A percentile compares a stretch with the other conserved stretches of the same genome.
Evolutionary conservation across 768 basidiomycete genomes (phyloP).

Genomic region (Thelephora ganbajun): DNA sequence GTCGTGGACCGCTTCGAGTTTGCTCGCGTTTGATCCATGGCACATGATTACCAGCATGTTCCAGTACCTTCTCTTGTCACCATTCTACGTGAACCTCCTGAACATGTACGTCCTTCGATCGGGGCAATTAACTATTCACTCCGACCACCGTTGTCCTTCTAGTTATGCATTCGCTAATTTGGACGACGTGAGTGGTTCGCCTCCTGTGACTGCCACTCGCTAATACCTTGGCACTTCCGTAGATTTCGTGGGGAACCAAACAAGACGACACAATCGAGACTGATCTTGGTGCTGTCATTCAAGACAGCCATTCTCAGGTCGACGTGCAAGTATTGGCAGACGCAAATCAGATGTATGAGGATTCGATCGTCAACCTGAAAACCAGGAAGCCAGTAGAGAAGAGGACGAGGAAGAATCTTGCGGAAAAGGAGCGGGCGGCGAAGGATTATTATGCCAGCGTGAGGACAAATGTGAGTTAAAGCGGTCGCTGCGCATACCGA

Average conservation of each 20-base stretch:
- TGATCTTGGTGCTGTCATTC: constrained; percentile 75
- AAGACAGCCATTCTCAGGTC: constrained; percentile 69
- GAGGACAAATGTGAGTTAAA: constrained; percentile 51
- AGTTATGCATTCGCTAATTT: constrained; percentile 82
- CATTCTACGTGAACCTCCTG: constrained; percentile 65
- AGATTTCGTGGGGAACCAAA: constrained; percentile 97
- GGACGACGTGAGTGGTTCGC: constrained; percentile 48
- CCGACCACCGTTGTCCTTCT: constrained; percentile 14
- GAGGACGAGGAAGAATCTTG: constrained; percentile 22
- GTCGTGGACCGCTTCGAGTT: constrained; percentile 36
- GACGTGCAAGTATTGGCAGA: constrained; percentile 82
- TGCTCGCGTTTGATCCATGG: constrained; percentile 91
- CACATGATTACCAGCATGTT: constrained; percentile 87
- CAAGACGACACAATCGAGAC: constrained; percentile 59
- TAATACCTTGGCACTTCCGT: constrained; percentile 1
- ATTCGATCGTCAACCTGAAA: constrained; percentile 63
- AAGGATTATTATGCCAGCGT: constrained; percentile 85
- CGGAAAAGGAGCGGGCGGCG: constrained; percentile 60
- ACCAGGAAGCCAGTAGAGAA: constrained; percentile 31
- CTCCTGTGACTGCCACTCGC: constrained; percentile 5
- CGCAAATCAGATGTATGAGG: constrained; percentile 73
- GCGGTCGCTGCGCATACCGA: neutral
- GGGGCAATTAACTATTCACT: constrained; percentile 5
- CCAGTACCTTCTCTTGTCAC: constrained; percentile 79
- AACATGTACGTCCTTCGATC: constrained; percentile 41